A percentile compares a stretch with the other conserved stretches of the same genome.
Conservation (phyloP, 2,329 filamentous ascomycete genomes). For the Pseudofabraea citricarpa region DNA sequence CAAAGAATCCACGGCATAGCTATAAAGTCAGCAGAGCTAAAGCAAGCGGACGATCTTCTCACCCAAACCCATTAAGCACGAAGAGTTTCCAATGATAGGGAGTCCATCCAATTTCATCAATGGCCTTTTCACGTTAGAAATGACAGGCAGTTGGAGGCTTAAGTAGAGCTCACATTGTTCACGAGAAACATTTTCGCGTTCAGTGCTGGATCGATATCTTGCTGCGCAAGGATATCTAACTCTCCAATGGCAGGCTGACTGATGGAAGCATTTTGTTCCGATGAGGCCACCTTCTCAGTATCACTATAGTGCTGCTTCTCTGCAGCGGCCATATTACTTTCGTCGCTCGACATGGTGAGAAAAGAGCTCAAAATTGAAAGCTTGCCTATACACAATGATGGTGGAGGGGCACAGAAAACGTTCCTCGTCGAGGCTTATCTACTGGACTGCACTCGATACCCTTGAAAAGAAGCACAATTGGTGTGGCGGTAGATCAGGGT, state of each 20-base stretch:
- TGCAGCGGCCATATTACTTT: too few species aligned
- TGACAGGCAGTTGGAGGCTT: background rate
- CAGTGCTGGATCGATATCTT: conserved; percentile 56
- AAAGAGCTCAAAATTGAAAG: too few species aligned
- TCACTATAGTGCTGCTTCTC: too few species aligned
- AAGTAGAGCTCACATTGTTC: conserved; percentile 50
- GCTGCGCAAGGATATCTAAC: conserved; percentile 51
- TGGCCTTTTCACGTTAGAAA: conserved; percentile 28
- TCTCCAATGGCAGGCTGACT: conserved; percentile 9
- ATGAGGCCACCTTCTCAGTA: conserved; percentile 6
- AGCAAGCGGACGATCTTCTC: too few species aligned
- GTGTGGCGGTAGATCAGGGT: too few species aligned
- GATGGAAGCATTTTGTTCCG: conserved; percentile 7
- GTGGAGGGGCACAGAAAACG: too few species aligned
- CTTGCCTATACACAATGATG: too few species aligned
- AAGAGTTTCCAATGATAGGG: conserved; percentile 53
- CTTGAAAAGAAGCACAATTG: too few species aligned
- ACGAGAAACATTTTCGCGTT: conserved; percentile 65
- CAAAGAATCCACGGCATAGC: conserved; percentile 53
- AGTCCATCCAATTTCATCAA: conserved; percentile 49
- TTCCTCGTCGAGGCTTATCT: too few species aligned
- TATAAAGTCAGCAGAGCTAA: too few species aligned
- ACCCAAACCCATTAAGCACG: conserved; percentile 56
- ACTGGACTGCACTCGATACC: too few species aligned
- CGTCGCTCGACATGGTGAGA: too few species aligned